Evolutionary conservation across 1,284 basidiomycete genomes (phyloP), one percentile per base, ranked within the genome.

Genomic region (Ustanciosporium gigantosporum): DNA sequence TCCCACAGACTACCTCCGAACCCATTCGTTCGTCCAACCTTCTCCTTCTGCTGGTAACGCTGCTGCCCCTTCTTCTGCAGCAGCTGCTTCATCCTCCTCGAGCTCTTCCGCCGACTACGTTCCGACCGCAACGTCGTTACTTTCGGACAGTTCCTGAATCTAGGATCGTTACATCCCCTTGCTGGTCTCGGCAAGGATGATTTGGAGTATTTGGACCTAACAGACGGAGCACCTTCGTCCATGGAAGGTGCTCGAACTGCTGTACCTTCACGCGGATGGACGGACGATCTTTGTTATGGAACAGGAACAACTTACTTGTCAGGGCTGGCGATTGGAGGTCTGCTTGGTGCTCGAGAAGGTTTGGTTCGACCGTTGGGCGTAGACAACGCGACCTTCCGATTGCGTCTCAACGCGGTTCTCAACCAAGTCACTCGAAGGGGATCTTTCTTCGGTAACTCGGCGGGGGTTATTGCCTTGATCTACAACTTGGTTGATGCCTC

Each of bases 261-360:
- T 35, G 66, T 78, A n/a, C 77, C 76, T n/a, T 68, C 62, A 25
- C 65, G 95, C 80, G 94, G 95, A 52, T 99, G 92, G 93, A 91
- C 91, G 80, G 95, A 99, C 82, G 95, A 98, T 81, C 83, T 99
- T 56, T 96, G 92, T 85, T 97, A 98, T 81, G 95, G 95, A 69
- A 97, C 94, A 72, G 95, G 95, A 49, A 95, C 93, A 65, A 96
- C 93, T 81, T 98, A 98, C 85, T 87, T 98, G 46, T 85, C 89
- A 76, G 95, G 94, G 93, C 79, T 98, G 77, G 87, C 87, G 70
- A 81, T 95, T 79, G 94, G 94, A 79, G 95, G 94, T 71, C 81
- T 88, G 66, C 95, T 94, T 89, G 95, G 95, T 67, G 82, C 96
- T 72, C 90, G 91, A 77, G 95, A 98, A 83, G 95, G 95, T 73